Base-by-base conservation (phyloP, 495 filamentous ascomycete species). In the Aspergillus carlsbadensis region DNA sequence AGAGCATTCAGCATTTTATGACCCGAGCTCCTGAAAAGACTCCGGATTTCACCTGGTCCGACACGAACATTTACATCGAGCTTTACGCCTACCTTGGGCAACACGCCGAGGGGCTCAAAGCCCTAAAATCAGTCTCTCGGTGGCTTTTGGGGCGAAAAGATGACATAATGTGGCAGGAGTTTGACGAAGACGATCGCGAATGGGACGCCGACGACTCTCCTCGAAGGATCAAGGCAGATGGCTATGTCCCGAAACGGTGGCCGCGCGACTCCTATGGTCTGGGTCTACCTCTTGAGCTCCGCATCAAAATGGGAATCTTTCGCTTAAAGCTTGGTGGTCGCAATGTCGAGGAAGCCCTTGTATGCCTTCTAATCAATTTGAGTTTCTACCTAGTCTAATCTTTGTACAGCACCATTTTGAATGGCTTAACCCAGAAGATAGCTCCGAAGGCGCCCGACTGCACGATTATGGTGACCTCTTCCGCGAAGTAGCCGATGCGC, bases 241-340 rank as follows among this genome's bases (percentile, higher is more conserved):
- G 80, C 6, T 88, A 84, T 63, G 61, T 74, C n/a, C 76, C 77
- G 15, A 76, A 71, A 17, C 64, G 69, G 50, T 87, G 84, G 70
- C 78, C 81, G 1, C 64, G 63, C 11, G 77, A 81, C 20, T 74
- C 79, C 0, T 98, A 96, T 63, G 90, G 90, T 3, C 68, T 79
- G 31, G 86, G 87, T 1, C 78, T 98, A 13, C 94, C 94, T 0
- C 63, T 90, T 3, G 92, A 97, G 57, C 67, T 98, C 33, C 83
- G 92, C n/a, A 82, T 90, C 14, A 96, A 91, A 69, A 74, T 98
- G 56, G 93, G 90, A 10, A 63, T 94, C 4, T 95, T 88, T 68
- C 82, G 95, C 21, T 68, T 95, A 33, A 85, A 83, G 44, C 74
- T 88, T 59, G 83, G 82, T 0, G 68, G 74, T 24, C 62, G 65